Evolutionary conservation across 1,284 basidiomycete species (phyloP).

Genomic region (Moniliella sp.): DNA sequence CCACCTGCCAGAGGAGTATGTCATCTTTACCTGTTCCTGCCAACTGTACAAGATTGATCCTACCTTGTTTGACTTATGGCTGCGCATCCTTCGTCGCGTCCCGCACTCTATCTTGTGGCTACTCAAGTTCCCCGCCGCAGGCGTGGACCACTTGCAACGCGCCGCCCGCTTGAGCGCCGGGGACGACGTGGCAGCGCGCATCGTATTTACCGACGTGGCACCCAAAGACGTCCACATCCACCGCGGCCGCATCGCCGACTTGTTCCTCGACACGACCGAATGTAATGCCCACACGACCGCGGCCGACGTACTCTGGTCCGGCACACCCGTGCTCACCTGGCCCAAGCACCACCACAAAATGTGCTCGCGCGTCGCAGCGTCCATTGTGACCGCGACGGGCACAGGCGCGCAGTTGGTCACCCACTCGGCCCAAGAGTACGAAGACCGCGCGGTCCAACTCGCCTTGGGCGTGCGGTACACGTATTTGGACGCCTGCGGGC

Average conservation of each 20-base stretch:
- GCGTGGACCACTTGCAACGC: constrained; percentile 41
- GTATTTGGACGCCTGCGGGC: constrained; percentile 7
- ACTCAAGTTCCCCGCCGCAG: constrained; percentile 43
- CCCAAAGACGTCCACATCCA: constrained; percentile 42
- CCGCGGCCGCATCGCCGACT: constrained; percentile 42
- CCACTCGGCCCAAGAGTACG: constrained; percentile 39
- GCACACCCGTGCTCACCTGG: constrained; percentile 45
- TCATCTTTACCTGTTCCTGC: constrained; percentile 48
- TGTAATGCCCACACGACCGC: constrained; percentile 48
- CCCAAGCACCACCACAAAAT: constrained; percentile 44
- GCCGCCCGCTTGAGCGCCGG: constrained; percentile 42
- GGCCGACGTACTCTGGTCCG: constrained; percentile 45
- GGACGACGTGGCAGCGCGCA: constrained; percentile 40
- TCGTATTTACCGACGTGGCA: constrained; percentile 44
- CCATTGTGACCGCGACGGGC: constrained; percentile 43
- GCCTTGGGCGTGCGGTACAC: constrained; percentile 36
- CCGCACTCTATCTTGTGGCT: constrained; percentile 45
- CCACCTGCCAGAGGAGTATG: constrained; percentile 35
- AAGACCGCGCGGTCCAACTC: constrained; percentile 41
- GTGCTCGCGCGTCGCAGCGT: constrained; percentile 45
- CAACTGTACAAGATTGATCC: constrained; percentile 38
- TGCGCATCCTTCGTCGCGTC: constrained; percentile 41
- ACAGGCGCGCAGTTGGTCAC: constrained; percentile 43
- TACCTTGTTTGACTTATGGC: constrained; percentile 43
- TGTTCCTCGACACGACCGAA: constrained; percentile 47